A percentile compares a stretch with the other conserved stretches of the same genome.
These are phyloP conservation scores for Populus hybrid DNA, from an alignment of 441 rosid genomes.

Conservation along the genomic window DNA sequence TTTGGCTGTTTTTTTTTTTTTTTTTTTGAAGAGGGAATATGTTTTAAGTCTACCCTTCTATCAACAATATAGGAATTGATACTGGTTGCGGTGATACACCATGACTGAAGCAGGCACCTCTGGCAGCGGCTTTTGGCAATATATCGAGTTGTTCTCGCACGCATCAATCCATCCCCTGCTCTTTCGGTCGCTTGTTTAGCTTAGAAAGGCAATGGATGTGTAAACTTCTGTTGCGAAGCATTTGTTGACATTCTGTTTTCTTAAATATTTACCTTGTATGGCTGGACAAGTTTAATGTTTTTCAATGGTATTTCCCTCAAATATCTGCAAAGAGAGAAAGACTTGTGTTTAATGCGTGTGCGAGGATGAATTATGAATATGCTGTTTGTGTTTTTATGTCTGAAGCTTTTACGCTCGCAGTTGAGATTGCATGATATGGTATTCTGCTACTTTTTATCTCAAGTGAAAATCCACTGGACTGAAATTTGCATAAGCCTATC, in stretches of 20 bases:
- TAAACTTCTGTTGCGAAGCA: not conserved
- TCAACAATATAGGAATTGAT: not conserved
- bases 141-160: not conserved
- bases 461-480: not conserved
- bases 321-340: not conserved
- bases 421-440: not conserved
- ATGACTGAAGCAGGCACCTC: not conserved
- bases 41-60: not conserved
- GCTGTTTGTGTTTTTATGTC: not conserved
- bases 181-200: not conserved
- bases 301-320: not conserved
- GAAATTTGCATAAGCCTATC: not conserved
- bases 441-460: not conserved
- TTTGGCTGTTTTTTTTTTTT: not conserved
- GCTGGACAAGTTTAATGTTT: not conserved
- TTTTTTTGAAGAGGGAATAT: not conserved
- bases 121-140: not conserved
- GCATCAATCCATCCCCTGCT: not conserved
- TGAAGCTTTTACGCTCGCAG: not conserved
- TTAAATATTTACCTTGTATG: not conserved
- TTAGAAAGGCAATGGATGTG: not conserved
- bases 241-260: not conserved
- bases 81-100: not conserved
- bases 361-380: not conserved
- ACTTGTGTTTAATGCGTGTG: not conserved